These are phyloP conservation scores for Gaultheria prostrata DNA, from an alignment of 148 eudicot species.

Conservation along the genomic window DNA sequence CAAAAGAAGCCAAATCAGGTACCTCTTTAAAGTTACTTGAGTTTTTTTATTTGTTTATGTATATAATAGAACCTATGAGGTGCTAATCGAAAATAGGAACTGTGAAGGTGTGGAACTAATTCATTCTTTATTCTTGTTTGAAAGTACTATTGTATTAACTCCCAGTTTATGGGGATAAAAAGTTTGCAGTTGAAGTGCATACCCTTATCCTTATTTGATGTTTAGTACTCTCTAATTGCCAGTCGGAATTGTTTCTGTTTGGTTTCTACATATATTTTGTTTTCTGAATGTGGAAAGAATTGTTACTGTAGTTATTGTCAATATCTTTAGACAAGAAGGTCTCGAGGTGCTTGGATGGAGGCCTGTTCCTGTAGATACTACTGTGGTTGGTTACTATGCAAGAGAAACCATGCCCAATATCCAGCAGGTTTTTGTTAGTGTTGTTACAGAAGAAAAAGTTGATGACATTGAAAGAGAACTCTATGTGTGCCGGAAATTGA, in stretches of 20 bases:
- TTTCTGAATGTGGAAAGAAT: slow-evolving; percentile 17
- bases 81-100: background rate
- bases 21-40: slow-evolving; percentile 4
- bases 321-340: slow-evolving; percentile 81
- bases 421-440: slow-evolving; percentile 79
- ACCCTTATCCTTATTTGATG: background rate
- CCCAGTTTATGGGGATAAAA: background rate
- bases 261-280: slow-evolving; percentile 14
- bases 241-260: background rate
- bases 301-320: slow-evolving; percentile 54
- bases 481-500: slow-evolving; percentile 86
- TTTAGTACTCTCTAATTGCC: background rate
- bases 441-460: slow-evolving; percentile 67
- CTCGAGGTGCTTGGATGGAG: slow-evolving; percentile 98
- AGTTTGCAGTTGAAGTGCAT: background rate
- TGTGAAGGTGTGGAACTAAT: slow-evolving; percentile 6
- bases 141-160: background rate
- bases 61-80: background rate
- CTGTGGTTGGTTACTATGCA: slow-evolving; percentile 84
- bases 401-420: slow-evolving; percentile 96
- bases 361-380: slow-evolving; percentile 70
- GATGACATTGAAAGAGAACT: slow-evolving; percentile 96
- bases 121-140: background rate
- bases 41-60: background rate
- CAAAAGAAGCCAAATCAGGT: slow-evolving; percentile 86